Conservation (phyloP, 2,329 filamentous ascomycete species). For the Ophiostoma sp. region DNA sequence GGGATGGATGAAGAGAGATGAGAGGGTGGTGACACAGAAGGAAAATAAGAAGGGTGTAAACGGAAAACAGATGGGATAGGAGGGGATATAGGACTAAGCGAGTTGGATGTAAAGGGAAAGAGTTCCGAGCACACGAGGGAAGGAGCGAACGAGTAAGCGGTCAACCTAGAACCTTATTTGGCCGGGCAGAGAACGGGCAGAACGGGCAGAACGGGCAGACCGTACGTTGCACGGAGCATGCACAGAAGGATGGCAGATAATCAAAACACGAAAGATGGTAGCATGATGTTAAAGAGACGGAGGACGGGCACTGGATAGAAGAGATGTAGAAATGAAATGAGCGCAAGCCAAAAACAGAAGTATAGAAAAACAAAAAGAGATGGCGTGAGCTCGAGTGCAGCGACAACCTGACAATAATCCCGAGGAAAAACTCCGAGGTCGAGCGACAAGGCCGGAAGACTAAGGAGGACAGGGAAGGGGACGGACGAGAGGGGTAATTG, state of each 20-base stretch:
- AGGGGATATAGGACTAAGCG: no score
- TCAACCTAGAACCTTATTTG: background rate
- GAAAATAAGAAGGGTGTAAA: background rate
- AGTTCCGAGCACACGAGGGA: conserved; percentile 1
- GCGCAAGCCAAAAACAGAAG: no score
- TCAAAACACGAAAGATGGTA: background rate
- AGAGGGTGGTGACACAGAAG: conserved; percentile 1
- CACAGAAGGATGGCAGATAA: background rate
- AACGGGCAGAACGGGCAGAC: background rate
- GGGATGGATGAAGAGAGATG: background rate
- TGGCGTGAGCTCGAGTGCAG: background rate
- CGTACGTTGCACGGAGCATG: background rate
- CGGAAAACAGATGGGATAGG: background rate
- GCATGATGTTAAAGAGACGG: conserved; percentile 7
- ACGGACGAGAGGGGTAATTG: no score
- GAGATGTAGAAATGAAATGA: no score
- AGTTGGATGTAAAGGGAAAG: conserved; percentile 1
- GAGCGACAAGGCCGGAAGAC: background rate
- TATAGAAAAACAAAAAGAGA: background rate
- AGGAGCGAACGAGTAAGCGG: background rate
- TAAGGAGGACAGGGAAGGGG: no score
- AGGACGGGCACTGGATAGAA: background rate
- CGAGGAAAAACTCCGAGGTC: background rate
- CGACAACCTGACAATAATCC: background rate
- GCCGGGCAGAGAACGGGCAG: conserved; percentile 1